A percentile compares a stretch with the other conserved stretches of the same genome.
phyloP scores from a whole-genome alignment of 225 moss, liverwort and hornwort genomes.

The Straminergon stramineum region DNA sequence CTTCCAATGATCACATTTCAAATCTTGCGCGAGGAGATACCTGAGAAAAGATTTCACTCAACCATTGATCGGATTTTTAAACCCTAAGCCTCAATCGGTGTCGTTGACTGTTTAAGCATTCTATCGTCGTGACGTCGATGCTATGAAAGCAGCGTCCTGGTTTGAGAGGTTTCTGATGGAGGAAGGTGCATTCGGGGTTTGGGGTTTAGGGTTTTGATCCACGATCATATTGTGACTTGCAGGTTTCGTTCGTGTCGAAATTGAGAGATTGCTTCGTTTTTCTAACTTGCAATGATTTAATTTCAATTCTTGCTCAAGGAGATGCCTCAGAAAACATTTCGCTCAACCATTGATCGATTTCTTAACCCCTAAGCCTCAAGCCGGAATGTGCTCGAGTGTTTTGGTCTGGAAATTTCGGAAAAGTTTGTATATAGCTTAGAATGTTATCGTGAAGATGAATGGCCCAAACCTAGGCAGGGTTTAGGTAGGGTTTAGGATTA shows the following conservation, averaged over 20 bases:
- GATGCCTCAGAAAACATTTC: neutral
- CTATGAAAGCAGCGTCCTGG: conserved; percentile 60
- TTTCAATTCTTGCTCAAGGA: neutral
- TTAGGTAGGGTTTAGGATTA: neutral
- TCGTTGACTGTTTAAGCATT: conserved; percentile 71
- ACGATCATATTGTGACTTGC: neutral
- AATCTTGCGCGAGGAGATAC: neutral
- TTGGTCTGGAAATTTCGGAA: neutral
- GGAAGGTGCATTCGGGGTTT: neutral
- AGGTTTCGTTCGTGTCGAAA: neutral
- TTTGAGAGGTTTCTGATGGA: conserved; percentile 50
- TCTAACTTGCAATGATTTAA: neutral
- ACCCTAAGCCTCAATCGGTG: conserved; percentile 71
- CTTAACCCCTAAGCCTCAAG: neutral
- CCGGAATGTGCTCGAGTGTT: neutral
- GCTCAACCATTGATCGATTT: neutral
- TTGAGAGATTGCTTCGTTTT: neutral
- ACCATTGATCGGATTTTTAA: neutral
- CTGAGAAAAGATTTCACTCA: neutral
- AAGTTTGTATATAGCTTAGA: neutral
- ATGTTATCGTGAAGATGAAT: neutral
- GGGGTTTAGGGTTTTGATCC: neutral
- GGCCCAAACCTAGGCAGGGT: neutral
- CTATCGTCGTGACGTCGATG: conserved; percentile 65
- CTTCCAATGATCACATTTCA: neutral